phyloP scores from a whole-genome alignment of 371 early-diverging fungal genomes.

The Syncephalastrum sp. region DNA sequence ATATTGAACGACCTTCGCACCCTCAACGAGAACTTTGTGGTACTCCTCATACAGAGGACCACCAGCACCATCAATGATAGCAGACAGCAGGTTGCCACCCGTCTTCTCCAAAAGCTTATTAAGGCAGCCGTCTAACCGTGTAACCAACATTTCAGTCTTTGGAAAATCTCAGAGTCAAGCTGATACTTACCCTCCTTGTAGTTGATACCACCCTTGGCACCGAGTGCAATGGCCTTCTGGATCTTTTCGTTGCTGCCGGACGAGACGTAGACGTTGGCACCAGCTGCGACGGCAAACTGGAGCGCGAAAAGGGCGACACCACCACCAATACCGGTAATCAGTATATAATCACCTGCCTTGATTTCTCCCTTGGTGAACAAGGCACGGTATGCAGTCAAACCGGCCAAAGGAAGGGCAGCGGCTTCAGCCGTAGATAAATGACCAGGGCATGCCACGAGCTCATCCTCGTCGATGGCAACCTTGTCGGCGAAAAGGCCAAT shows the following conservation, averaged over 20 bases:
- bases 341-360: conserved; percentile 50
- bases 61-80: conserved; percentile 74
- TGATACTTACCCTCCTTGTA: conserved; percentile 56
- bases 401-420: conserved; percentile 71
- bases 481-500: conserved; percentile 56
- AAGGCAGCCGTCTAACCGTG: conserved; percentile 51
- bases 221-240: conserved; percentile 55
- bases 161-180: conserved; percentile 34
- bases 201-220: conserved; percentile 69
- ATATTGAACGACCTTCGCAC: conserved; percentile 62
- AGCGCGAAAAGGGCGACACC: conserved; percentile 72
- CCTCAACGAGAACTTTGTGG: conserved; percentile 38
- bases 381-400: conserved; percentile 64
- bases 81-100: conserved; percentile 40
- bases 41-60: conserved; percentile 50
- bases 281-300: conserved; percentile 64
- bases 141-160: conserved; percentile 36
- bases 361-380: conserved; percentile 58
- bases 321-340: conserved; percentile 32
- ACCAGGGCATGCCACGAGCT: conserved; percentile 48
- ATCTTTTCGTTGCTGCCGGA: conserved; percentile 66
- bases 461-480: conserved; percentile 38
- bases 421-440: conserved; percentile 60
- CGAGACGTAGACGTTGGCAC: conserved; percentile 71
- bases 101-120: conserved; percentile 43